Evolutionary conservation across 108 stramenopile species (phyloP), one percentile per base, ranked within the genome.

Genomic region (Nitzschia sp.): DNA sequence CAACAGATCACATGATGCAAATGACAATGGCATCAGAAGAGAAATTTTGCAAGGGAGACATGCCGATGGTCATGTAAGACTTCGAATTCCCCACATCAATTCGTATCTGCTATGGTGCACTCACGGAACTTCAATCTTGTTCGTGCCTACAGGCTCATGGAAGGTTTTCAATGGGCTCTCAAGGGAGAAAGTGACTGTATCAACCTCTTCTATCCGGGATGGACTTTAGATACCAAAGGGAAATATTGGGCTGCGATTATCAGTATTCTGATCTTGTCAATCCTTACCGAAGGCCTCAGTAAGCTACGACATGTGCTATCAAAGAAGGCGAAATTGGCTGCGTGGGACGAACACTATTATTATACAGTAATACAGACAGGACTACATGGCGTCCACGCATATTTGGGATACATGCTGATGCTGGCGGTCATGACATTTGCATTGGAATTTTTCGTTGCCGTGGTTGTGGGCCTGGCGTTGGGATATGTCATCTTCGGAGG

Each of bases 401-500:
- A 77, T 11, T 14, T 76, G 54, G 84, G 80, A 20, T 85, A 85
- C 50, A 55, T 77, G 17, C 57, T 85, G 26, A 85, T 85, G 84
- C 72, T 85, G 57, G 84, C 75, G 8, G 71, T 77, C 52, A 85
- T 85, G 84, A 82, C 84, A 10, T 85, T 80, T 69, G 74, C 74
- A 3, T 37, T 79, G 22, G 84, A 85, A 58, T 26, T 85, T 1
- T 53, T 85, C 17, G 7, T 56, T 20, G 70, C 61, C 25, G 84
- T 85, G 8, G 41, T 85, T 9, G 2, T 77, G 17, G 84, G 84
- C 41, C 37, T 85, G 17, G 64, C 51, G 44, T 63, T 71, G 42
- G 84, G 84, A 15, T 77, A 85, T 41, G 39, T 56, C 12, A 6
- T 73, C 21, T 85, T 82, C 57, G 77, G 71, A 57, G 67, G 64